Percentiles rank a stretch among this genome's conserved stretches.
These are phyloP conservation scores for Fomitopsis betulina DNA, from an alignment of 1,284 basidiomycete genomes.

Conservation along the genomic window DNA sequence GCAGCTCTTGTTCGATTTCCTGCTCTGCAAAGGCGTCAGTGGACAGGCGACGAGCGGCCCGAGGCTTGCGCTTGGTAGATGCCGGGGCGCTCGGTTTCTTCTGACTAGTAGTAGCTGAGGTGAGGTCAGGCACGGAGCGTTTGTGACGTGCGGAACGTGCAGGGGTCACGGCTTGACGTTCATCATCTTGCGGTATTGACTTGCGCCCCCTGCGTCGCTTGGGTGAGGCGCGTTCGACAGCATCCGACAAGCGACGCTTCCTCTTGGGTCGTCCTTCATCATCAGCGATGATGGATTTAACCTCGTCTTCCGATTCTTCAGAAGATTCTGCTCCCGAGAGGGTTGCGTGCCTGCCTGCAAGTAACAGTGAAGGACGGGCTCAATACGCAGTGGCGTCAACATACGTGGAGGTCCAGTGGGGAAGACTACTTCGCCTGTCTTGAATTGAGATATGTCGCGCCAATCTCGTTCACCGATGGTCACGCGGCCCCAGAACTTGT, in stretches of 20 bases:
- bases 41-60: neutral
- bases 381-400: constrained; percentile 9
- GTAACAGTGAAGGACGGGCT: neutral
- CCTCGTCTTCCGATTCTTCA: constrained; percentile 19
- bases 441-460: constrained; percentile 44
- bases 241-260: constrained; percentile 6
- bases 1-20: neutral
- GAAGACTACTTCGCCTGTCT: constrained; percentile 48
- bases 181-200: neutral
- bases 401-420: constrained; percentile 56
- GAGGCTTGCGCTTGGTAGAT: constrained; percentile 2
- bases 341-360: constrained; percentile 6
- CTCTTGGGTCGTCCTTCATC: constrained; percentile 7
- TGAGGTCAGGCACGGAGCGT: constrained; percentile 7
- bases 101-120: constrained; percentile 1
- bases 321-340: constrained; percentile 5
- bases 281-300: constrained; percentile 15
- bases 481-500: constrained; percentile 56
- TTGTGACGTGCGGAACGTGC: neutral
- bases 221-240: neutral
- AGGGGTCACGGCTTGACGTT: neutral
- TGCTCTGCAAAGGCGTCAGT: neutral
- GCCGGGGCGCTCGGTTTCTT: neutral
- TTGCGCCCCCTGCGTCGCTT: neutral
- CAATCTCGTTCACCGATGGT: constrained; percentile 47